Base-by-base conservation (phyloP, 768 basidiomycete genomes). In the Podaxis carcinomalis region DNA sequence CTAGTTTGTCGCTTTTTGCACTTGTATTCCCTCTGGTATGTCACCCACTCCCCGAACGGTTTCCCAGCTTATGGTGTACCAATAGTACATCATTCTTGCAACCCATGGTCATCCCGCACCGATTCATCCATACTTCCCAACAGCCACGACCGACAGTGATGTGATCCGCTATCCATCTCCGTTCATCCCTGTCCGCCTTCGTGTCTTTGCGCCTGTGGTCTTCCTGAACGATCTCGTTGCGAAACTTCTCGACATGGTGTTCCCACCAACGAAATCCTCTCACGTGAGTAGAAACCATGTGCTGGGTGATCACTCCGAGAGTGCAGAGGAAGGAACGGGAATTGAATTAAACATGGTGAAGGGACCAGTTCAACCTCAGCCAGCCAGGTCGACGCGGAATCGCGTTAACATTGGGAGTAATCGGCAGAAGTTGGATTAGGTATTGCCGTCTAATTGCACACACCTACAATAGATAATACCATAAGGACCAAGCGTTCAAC, bases 11-110 rank as follows among this genome's bases (percentile, higher is more conserved):
- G 9, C 69, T 91, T 19, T 95, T 95, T 66, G 91, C 93, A 0
- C 80, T 95, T 55, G 68, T 93, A 11, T 93, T 90, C 69, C 93
- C 93, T 39, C 78, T 79, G 40, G 92, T 93, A 67, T 61, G 88
- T 77, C 49, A 36, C 35, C 21, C 35, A n/a, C 46, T 16, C 14
- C 13, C 40, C 28, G 25, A 28, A 21, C 37, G 6, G 28, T 40
- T n/a, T 28, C 51, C 28, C 37, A 55, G 44, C 51, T 37, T 37
- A 25, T 49, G 56, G 35, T n/a, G 25, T 35, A 25, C 27, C 5
- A 16, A n/a, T 66, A 93, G 92, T 93, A 84, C 72, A 86, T 92
- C 47, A 90, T 94, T 65, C 86, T 94, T 79, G 90, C 92, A 11
- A 89, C 88, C 78, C 82, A 88, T 63, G 87, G 92, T 0, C 80